These are phyloP conservation scores for Alnus rubra DNA, from an alignment of 306 rosid genomes.

Conservation along the genomic window DNA sequence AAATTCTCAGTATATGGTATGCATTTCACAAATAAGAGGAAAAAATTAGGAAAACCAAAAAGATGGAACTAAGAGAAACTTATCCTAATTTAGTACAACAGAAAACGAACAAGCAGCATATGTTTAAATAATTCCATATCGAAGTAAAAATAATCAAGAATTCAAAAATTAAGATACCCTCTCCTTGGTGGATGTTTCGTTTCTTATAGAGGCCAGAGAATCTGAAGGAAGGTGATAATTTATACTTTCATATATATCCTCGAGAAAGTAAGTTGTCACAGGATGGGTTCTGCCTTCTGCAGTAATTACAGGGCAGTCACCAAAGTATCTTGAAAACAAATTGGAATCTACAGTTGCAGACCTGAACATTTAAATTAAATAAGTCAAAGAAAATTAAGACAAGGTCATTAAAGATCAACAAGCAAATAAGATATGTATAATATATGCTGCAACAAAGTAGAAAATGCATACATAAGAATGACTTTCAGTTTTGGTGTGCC, in stretches of 20 bases:
- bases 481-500: conserved; percentile 66
- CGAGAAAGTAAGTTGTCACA: conserved; percentile 79
- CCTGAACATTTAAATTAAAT: conserved; percentile 47
- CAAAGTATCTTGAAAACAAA: conserved; percentile 85
- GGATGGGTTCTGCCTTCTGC: conserved; percentile 95
- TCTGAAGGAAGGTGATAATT: conserved; percentile 78
- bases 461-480: conserved; percentile 75
- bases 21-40: not conserved
- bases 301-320: conserved; percentile 83
- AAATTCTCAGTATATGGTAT: not conserved
- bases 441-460: conserved; percentile 8
- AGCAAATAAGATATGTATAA: not conserved
- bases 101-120: not conserved
- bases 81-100: conserved; percentile 1
- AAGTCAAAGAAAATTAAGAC: conserved; percentile 19
- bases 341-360: conserved; percentile 96
- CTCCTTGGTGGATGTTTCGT: conserved; percentile 48
- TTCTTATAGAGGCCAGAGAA: conserved; percentile 68
- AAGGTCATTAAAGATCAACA: not conserved
- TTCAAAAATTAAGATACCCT: conserved; percentile 45
- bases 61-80: conserved; percentile 19
- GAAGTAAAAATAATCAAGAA: conserved; percentile 21
- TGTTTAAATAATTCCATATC: conserved; percentile 9
- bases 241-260: conserved; percentile 80
- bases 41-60: not conserved